Base-by-base conservation (phyloP, 805 yeast genomes). In the Wickerhamiella nectarea region DNA sequence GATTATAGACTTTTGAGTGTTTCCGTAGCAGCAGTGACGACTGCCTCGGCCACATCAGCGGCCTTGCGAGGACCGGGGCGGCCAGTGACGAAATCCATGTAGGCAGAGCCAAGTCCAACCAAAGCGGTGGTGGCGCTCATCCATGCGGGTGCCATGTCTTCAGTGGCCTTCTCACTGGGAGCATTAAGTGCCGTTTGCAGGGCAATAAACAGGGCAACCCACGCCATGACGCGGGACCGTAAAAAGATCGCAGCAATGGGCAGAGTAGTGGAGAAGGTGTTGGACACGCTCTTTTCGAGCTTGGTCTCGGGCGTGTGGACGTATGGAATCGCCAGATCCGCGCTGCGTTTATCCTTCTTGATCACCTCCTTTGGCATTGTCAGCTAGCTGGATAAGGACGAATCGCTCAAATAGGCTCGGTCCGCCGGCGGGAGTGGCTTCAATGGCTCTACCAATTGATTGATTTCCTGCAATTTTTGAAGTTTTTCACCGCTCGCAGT, bases 231-330 rank as follows among this genome's bases (percentile, higher is more conserved):
- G 52, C 58, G 58, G 46, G 64, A 60, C 41, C 60, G 48, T 52
- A 62, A 46, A 45, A 62, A 61, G 63, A 62, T 62, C 43, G 64
- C 66, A 12, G 60, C 61, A 53, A 63, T 51, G 15, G 66, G 67
- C 49, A 62, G 45, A 7, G 62, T 47, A 46, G 49, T 50, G 43
- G 58, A 44, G 45, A 60, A 45, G 3, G 56, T 25, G 11, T 52
- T 46, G 33, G 44, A 38, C 36, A 29, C 38, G 14, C 41, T 37
- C 41, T 50, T 50, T 34, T 55, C 46, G 43, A 40, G 49, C 7
- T 26, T n/a, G 37, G 46, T 21, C 48, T 56, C 53, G 34, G 52
- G 49, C 37, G 17, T 34, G 46, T 55, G 59, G 26, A 54, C 60
- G 49, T 57, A 60, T 46, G 60, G 59, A 17, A 60, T 53, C 24